A percentile compares a stretch with the other conserved stretches of the same genome.
phyloP scores from a whole-genome alignment of 2,329 filamentous ascomycete species.

The Fusarium luffae region DNA sequence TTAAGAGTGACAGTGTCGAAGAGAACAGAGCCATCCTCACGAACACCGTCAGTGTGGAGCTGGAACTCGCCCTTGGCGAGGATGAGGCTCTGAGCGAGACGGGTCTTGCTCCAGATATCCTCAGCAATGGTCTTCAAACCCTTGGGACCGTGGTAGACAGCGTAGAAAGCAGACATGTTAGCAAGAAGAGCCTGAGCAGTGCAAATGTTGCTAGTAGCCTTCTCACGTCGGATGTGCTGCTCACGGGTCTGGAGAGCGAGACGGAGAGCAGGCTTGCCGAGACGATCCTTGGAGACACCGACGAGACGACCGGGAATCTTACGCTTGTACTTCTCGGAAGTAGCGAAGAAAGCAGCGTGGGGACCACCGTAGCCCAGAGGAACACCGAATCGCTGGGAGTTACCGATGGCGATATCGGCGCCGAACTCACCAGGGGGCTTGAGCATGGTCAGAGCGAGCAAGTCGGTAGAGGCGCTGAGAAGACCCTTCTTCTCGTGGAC shows the following conservation, averaged over 20 bases:
- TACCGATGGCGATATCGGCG: constrained; percentile 94
- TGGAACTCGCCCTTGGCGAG: constrained; percentile 67
- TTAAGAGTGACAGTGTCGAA: constrained; percentile 87
- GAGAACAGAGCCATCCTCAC: constrained; percentile 66
- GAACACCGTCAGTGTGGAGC: constrained; percentile 67
- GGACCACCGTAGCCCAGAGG: constrained; percentile 93
- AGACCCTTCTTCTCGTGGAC: constrained; percentile 83
- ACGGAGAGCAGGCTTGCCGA: constrained; percentile 69
- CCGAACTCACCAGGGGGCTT: constrained; percentile 94
- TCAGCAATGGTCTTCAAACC: constrained; percentile 87
- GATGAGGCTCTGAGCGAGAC: constrained; percentile 66
- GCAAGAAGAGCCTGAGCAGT: constrained; percentile 93
- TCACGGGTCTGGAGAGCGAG: constrained; percentile 92
- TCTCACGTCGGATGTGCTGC: constrained; percentile 95
- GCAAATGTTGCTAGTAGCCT: constrained; percentile 97
- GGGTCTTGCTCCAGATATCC: constrained; percentile 75
- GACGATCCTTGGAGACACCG: constrained; percentile 88
- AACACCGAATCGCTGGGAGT: constrained; percentile 89
- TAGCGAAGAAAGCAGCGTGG: constrained; percentile 93
- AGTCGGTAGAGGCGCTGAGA: constrained; percentile 88
- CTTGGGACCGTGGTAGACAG: constrained; percentile 88
- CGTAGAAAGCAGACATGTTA: constrained; percentile 96
- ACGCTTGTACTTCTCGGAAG: constrained; percentile 83
- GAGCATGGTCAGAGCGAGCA: constrained; percentile 86
- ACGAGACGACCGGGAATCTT: constrained; percentile 93